These are phyloP conservation scores for Aspergillus ostianus DNA, from an alignment of 495 filamentous ascomycete species.

Conservation along the genomic window DNA sequence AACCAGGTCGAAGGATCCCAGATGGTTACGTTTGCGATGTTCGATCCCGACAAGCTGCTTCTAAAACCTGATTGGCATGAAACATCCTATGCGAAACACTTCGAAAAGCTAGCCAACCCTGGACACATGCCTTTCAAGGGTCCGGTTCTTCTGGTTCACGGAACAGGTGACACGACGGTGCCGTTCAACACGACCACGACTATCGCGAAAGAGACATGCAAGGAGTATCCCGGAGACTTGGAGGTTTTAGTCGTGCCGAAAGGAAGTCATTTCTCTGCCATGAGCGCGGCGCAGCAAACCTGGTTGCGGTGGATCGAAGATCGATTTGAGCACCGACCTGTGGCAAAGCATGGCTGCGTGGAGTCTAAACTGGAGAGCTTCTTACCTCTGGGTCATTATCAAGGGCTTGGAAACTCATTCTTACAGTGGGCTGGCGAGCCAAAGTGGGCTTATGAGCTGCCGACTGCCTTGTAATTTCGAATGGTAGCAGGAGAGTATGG, in stretches of 20 bases:
- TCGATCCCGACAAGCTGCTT: slow-evolving; percentile 20
- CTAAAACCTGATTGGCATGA: slow-evolving; percentile 23
- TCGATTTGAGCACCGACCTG: slow-evolving; percentile 26
- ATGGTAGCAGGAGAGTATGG: neutral
- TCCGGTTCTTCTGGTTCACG: slow-evolving; percentile 43
- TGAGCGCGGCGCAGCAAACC: slow-evolving; percentile 32
- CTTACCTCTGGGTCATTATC: slow-evolving; percentile 25
- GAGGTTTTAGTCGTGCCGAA: slow-evolving; percentile 33
- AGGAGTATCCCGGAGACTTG: slow-evolving; percentile 23
- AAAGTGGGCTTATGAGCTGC: slow-evolving; percentile 27
- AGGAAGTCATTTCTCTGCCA: slow-evolving; percentile 34
- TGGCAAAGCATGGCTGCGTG: slow-evolving; percentile 16
- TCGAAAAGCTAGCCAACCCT: slow-evolving; percentile 22
- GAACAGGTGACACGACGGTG: slow-evolving; percentile 32
- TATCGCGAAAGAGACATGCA: slow-evolving; percentile 35
- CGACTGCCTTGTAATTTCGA: slow-evolving; percentile 19
- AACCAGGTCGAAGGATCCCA: slow-evolving; percentile 32
- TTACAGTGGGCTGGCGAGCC: slow-evolving; percentile 27
- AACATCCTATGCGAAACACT: slow-evolving; percentile 25
- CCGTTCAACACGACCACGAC: slow-evolving; percentile 23
- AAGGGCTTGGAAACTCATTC: slow-evolving; percentile 24
- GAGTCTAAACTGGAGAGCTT: slow-evolving; percentile 25
- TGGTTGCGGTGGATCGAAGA: slow-evolving; percentile 47
- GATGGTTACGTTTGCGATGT: slow-evolving; percentile 22
- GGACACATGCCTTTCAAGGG: slow-evolving; percentile 37